Conservation (phyloP, 2,329 filamentous ascomycete species). For the Lecanosticta acicola region DNA sequence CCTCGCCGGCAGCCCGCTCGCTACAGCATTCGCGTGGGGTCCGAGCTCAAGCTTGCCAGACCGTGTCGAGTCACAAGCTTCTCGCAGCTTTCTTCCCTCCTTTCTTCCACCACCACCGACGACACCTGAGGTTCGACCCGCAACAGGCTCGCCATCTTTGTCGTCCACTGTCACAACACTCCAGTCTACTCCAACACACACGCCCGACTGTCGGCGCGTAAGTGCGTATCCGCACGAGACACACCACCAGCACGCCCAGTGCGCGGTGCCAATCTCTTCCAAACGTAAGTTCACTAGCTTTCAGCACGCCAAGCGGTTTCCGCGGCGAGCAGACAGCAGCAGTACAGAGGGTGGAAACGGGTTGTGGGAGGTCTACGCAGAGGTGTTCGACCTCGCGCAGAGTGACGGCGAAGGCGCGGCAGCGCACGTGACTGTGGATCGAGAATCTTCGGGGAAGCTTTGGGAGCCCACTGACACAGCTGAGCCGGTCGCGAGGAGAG, state of each 20-base stretch:
- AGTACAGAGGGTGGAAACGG: conserved; percentile 9
- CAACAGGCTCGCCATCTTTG: conserved; percentile 21
- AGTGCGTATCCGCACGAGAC: conserved; percentile 8
- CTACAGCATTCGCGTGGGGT: conserved; percentile 3
- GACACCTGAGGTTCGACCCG: conserved; percentile 17
- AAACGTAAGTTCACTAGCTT: conserved; percentile 30
- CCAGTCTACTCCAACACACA: conserved; percentile 22
- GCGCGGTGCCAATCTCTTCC: conserved; percentile 15
- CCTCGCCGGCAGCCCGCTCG: conserved; percentile 7
- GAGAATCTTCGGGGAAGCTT: background rate
- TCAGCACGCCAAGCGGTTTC: conserved; percentile 29
- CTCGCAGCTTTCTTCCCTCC: conserved; percentile 10
- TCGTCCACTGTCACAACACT: conserved; percentile 23
- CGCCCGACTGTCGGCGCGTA: conserved; percentile 13
- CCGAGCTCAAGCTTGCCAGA: conserved; percentile 5
- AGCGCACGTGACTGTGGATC: background rate
- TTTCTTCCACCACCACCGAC: conserved; percentile 10
- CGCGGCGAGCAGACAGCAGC: conserved; percentile 15
- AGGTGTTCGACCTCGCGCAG: conserved; percentile 21
- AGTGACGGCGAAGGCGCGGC: background rate
- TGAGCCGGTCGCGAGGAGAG: background rate
- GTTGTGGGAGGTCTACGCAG: conserved; percentile 31
- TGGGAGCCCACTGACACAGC: background rate
- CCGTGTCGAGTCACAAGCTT: conserved; percentile 1
- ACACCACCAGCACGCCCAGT: conserved; percentile 4